A percentile compares a stretch with the other conserved stretches of the same genome.
Conservation (phyloP, 208 protist species). For the Acanthamoeba rhysodes region DNA sequence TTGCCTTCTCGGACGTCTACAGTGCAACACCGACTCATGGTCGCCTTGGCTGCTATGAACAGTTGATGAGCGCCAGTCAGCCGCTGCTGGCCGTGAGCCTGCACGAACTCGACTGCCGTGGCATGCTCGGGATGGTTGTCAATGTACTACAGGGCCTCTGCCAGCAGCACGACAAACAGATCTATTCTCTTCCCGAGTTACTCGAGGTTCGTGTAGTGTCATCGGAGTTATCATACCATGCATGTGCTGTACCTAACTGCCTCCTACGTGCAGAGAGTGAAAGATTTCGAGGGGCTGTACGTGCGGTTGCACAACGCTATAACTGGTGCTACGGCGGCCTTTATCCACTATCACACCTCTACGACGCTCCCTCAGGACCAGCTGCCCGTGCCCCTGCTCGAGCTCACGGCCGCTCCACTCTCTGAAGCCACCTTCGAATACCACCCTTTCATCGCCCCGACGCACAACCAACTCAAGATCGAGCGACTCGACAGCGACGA, state of each 20-base stretch:
- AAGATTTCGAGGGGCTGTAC: background rate
- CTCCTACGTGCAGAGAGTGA: background rate
- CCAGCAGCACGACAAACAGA: no score
- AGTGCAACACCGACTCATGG: background rate
- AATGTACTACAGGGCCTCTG: background rate
- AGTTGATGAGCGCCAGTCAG: background rate
- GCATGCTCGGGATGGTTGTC: background rate
- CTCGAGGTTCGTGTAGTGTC: no score
- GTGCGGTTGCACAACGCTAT: background rate
- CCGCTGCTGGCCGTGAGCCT: background rate
- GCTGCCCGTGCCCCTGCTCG: no score
- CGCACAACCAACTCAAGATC: background rate
- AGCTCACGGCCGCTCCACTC: no score
- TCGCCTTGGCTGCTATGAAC: background rate
- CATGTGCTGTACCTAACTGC: no score
- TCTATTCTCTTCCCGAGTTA: no score
- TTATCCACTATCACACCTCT: background rate
- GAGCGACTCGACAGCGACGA: background rate
- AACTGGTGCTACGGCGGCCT: no score
- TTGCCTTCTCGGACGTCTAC: no score
- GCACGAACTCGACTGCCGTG: background rate
- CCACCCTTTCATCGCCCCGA: no score
- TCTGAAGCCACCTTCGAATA: no score
- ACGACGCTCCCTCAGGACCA: background rate
- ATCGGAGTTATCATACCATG: no score